A percentile compares a stretch with the other conserved stretches of the same genome.
Evolutionary conservation across 768 basidiomycete genomes (phyloP).

Genomic region (Psilocybe azurescens): DNA sequence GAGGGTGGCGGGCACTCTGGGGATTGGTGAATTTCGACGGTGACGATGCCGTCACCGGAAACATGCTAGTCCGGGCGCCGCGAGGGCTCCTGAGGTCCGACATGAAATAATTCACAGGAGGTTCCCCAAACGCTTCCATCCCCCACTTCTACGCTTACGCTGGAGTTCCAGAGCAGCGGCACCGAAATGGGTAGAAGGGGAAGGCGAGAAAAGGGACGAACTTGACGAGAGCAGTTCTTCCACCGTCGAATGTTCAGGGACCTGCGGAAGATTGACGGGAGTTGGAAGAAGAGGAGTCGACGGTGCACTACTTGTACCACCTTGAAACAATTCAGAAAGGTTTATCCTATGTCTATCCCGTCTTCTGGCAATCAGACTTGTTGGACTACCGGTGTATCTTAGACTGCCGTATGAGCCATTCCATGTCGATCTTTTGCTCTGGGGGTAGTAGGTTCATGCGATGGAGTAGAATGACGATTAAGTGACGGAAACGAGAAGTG

Average conservation of each 20-base stretch:
- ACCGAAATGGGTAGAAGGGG: slow-evolving; percentile 51
- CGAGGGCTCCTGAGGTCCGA: slow-evolving; percentile 33
- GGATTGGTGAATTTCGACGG: slow-evolving; percentile 70
- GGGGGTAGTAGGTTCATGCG: slow-evolving; percentile 18
- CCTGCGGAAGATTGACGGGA: slow-evolving; percentile 19
- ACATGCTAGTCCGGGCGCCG: slow-evolving; percentile 33
- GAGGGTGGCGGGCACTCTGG: slow-evolving; percentile 64
- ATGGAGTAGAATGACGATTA: slow-evolving; percentile 33
- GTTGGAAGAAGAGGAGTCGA: slow-evolving; percentile 30
- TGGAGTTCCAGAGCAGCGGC: slow-evolving; percentile 65
- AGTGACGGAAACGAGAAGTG: slow-evolving; percentile 50
- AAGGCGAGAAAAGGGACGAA: slow-evolving; percentile 21
- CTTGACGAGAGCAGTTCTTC: slow-evolving; percentile 25
- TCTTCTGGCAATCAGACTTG: slow-evolving; percentile 45
- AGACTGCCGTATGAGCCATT: slow-evolving; percentile 67
- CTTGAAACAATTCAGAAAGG: slow-evolving; percentile 50
- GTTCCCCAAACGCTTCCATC: slow-evolving; percentile 50
- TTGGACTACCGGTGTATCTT: slow-evolving; percentile 51
- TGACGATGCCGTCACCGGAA: slow-evolving; percentile 40
- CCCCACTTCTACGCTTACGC: slow-evolving; percentile 52
- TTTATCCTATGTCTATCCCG: slow-evolving; percentile 62
- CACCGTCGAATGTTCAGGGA: slow-evolving; percentile 32
- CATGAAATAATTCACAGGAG: slow-evolving; percentile 39
- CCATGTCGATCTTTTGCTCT: slow-evolving; percentile 75
- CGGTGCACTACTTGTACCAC: slow-evolving; percentile 31